Evolutionary conservation across 345 rosid genomes (phyloP).

Genomic region (Firmiana major): DNA sequence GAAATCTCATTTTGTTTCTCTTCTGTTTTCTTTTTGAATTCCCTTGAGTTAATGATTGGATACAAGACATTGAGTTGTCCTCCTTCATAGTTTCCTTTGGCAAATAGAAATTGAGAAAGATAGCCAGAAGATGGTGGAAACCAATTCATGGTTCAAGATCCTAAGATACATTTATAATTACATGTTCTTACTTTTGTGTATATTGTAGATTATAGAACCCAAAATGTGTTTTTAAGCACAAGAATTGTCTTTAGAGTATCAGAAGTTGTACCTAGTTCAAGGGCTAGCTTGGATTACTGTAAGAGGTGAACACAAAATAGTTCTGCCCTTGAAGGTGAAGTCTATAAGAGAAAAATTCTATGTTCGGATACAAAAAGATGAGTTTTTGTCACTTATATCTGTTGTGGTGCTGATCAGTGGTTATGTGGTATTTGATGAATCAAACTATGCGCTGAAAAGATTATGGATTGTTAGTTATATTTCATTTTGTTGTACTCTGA

Average conservation of each 20-base stretch:
- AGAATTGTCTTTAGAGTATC: background rate
- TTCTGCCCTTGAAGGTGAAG: background rate
- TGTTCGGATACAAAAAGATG: background rate
- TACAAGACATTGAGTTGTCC: background rate
- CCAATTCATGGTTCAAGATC: no score
- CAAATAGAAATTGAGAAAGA: background rate
- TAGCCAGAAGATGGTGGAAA: background rate
- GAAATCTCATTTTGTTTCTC: background rate
- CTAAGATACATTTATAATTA: background rate
- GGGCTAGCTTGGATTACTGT: background rate
- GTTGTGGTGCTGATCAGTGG: background rate
- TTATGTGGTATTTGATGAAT: background rate
- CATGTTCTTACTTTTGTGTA: background rate
- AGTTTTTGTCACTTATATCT: background rate
- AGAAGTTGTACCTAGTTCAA: background rate
- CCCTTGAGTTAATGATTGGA: background rate
- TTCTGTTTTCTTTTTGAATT: background rate
- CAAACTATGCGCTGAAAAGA: background rate
- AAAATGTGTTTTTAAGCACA: background rate
- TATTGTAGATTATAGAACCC: background rate
- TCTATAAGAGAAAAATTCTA: background rate
- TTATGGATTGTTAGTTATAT: background rate
- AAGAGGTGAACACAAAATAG: background rate
- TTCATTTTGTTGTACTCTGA: background rate
- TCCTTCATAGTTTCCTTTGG: background rate